phyloP scores from a whole-genome alignment of 2,329 filamentous ascomycete species.

The Colletotrichum tofieldiae region DNA sequence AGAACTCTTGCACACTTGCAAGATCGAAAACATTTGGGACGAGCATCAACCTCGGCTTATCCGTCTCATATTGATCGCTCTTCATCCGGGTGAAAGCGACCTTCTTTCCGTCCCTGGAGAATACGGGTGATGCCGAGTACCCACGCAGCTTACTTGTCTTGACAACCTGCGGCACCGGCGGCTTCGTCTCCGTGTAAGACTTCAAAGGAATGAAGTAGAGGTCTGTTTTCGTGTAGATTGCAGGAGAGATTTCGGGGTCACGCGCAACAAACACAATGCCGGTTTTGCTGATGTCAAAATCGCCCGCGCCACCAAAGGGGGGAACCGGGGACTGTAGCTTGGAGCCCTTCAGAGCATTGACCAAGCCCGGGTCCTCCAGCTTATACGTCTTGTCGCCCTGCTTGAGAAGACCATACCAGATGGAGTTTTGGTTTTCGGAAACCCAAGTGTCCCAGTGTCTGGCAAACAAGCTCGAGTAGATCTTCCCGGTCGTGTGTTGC shows the following conservation, averaged over 20 bases:
- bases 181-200: slow-evolving; percentile 69
- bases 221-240: slow-evolving; percentile 85
- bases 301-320: slow-evolving; percentile 84
- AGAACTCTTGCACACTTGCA: slow-evolving; percentile 74
- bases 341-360: slow-evolving; percentile 76
- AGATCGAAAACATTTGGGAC: slow-evolving; percentile 73
- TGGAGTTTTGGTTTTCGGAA: slow-evolving; percentile 76
- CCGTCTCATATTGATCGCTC: slow-evolving; percentile 83
- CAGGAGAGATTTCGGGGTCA: slow-evolving; percentile 79
- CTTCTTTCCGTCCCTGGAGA: slow-evolving; percentile 80
- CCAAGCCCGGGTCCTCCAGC: slow-evolving; percentile 63
- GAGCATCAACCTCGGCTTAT: slow-evolving; percentile 79
- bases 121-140: slow-evolving; percentile 77
- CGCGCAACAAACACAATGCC: slow-evolving; percentile 84
- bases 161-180: slow-evolving; percentile 67
- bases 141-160: slow-evolving; percentile 73
- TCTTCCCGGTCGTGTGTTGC: slow-evolving; percentile 74
- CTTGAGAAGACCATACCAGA: slow-evolving; percentile 80
- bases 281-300: slow-evolving; percentile 80
- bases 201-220: slow-evolving; percentile 80
- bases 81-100: slow-evolving; percentile 87
- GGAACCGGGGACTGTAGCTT: slow-evolving; percentile 77
- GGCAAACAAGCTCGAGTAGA: slow-evolving; percentile 83
- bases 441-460: slow-evolving; percentile 89
- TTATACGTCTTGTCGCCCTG: slow-evolving; percentile 58